Percentiles rank a stretch among this genome's conserved stretches.
These are phyloP conservation scores for Neurospora sublineolata DNA, from an alignment of 495 filamentous ascomycete species.

Conservation along the genomic window DNA sequence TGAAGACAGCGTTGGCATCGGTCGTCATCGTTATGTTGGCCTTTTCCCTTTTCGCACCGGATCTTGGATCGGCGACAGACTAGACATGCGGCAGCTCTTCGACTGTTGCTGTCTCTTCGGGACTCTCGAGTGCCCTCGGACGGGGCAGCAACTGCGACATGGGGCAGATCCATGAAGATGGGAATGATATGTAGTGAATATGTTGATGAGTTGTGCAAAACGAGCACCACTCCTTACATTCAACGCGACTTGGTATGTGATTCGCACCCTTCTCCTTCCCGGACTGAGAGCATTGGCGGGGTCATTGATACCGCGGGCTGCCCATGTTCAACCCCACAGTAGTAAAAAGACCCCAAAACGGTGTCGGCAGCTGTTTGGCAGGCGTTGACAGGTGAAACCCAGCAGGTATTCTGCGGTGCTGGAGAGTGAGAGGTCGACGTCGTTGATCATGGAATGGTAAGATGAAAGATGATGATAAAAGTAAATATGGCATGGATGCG, in stretches of 20 bases:
- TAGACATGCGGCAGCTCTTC: slow-evolving; percentile 47
- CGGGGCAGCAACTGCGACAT: slow-evolving; percentile 5
- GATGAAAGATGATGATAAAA: not conserved
- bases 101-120: slow-evolving; percentile 18
- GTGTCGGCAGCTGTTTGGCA: not conserved
- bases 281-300: not conserved
- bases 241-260: not conserved
- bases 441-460: not conserved
- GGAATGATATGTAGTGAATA: not conserved
- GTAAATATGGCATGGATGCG: not conserved
- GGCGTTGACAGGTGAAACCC: not conserved
- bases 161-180: slow-evolving; percentile 2
- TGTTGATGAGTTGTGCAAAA: slow-evolving; percentile 1
- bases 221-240: not conserved
- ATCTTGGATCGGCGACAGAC: slow-evolving; percentile 59
- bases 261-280: not conserved
- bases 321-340: not conserved
- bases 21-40: slow-evolving; percentile 23
- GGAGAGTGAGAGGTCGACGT: not conserved
- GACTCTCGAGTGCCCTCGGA: slow-evolving; percentile 10
- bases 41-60: slow-evolving; percentile 44
- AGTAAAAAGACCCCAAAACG: not conserved
- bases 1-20: slow-evolving; percentile 54
- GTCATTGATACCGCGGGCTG: not conserved
- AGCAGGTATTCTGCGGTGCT: not conserved